Conservation (phyloP, 495 filamentous ascomycete species). For the Tuber magnatum region DNA sequence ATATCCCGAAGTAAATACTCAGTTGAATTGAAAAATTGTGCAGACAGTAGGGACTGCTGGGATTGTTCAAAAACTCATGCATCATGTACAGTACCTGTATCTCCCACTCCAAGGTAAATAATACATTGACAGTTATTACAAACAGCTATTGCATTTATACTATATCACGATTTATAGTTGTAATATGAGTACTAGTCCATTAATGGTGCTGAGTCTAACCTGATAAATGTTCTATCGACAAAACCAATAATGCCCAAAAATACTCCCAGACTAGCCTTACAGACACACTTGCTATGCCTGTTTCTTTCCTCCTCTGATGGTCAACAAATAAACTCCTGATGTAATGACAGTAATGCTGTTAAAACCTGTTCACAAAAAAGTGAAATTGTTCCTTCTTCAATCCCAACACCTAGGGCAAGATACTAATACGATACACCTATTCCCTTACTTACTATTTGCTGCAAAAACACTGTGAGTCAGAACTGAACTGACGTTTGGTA, state of each 20-base stretch:
- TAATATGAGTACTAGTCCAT: not conserved
- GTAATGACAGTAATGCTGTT: too few species aligned
- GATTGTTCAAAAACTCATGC: not conserved
- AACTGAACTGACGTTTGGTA: conserved; percentile 8
- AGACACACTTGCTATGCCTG: not conserved
- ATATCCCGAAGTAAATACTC: too few species aligned
- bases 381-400: too few species aligned
- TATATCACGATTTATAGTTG: not conserved
- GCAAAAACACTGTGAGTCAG: not conserved
- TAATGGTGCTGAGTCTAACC: not conserved
- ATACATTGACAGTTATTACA: not conserved
- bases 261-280: not conserved
- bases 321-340: not conserved
- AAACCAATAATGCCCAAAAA: not conserved
- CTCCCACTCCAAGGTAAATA: not conserved
- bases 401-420: too few species aligned
- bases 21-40: too few species aligned
- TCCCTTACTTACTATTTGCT: not conserved
- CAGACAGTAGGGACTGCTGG: not conserved
- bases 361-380: too few species aligned
- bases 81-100: not conserved
- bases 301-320: too few species aligned
- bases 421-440: not conserved
- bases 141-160: not conserved
- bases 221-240: not conserved